Conservation (phyloP, 176 grass and related monocot genomes). For the Oryza glumipatula region DNA sequence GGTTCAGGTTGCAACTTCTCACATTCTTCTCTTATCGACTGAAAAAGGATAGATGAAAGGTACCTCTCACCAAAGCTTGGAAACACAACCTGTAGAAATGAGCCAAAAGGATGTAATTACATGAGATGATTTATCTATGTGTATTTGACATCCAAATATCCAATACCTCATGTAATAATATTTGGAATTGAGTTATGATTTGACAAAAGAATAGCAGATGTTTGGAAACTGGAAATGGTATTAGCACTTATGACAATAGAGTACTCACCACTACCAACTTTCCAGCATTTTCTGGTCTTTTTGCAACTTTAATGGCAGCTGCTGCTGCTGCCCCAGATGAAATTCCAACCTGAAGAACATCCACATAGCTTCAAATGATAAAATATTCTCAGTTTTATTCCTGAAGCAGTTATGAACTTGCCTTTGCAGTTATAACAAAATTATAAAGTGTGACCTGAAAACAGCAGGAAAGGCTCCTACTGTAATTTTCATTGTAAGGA, state of each 20-base stretch:
- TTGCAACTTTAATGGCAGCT: slow-evolving; percentile 79
- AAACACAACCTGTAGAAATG: slow-evolving; percentile 69
- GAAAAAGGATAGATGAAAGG: slow-evolving; percentile 77
- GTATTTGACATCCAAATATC: background rate
- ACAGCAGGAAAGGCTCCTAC: no score
- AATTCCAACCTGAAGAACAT: slow-evolving; percentile 82
- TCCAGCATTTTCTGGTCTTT: slow-evolving; percentile 88
- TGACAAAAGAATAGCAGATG: background rate
- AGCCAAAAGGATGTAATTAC: slow-evolving; percentile 16
- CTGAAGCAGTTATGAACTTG: background rate
- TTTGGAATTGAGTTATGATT: background rate
- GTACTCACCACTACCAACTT: slow-evolving; percentile 77
- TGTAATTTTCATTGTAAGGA: no score
- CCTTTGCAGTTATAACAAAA: background rate
- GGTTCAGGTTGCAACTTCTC: slow-evolving; percentile 90
- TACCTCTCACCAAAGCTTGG: slow-evolving; percentile 99
- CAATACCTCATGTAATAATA: background rate
- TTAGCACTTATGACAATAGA: background rate
- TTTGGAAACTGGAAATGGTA: background rate
- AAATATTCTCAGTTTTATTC: background rate
- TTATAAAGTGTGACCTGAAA: background rate
- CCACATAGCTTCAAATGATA: background rate
- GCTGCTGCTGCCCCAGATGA: slow-evolving; percentile 89
- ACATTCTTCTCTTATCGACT: slow-evolving; percentile 85
- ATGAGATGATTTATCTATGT: background rate